Base-by-base conservation (phyloP, 805 yeast species). In the Yarrowia sp. region DNA sequence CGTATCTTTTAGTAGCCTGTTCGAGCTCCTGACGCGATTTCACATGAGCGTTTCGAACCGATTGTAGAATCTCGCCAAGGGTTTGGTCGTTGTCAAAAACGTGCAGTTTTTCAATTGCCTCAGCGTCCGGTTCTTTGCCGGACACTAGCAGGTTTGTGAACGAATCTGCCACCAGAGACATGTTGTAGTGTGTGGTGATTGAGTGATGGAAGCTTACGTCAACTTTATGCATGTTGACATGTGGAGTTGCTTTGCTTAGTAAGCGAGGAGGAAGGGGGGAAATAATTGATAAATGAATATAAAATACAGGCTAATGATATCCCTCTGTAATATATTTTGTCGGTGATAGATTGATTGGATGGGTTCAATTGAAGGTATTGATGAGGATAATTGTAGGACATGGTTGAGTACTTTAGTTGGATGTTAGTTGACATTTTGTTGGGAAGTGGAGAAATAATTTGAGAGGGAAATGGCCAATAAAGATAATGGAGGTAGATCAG, bases 141-240 rank as follows among this genome's bases (percentile, higher is more conserved):
- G 61, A 54, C 12, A 17, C 61, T 17, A 54, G 14, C 14, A 54
- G 46, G 14, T 38, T 36, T 33, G 35, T 38, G 61, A 54, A 54
- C 11, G 61, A 54, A 16, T 54, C 61, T 11, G 61, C 61, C 61
- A 54, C 46, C 9, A 54, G 61, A 17, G 61, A 54, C 61, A 54
- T 54, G 30, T 11, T 32, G 21, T 19, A 3, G 17, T 32, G 54
- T 48, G 12, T 10, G 26, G 19, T 21, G 19, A 8, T 30, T n/a
- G n/a, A n/a, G n/a, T n/a, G n/a, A n/a, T n/a, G n/a, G n/a, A n/a
- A 6, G 33, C 3, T 1, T 44, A 8, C 22, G n/a, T 4, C n/a
- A 44, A 44, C 51, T 44, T 9, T 24, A 44, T 19, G 22, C 8
- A 19, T 19, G 46, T 7, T 22, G 26, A 24, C 28, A 14, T 21